Percentiles rank a stretch among this genome's conserved stretches.
Evolutionary conservation across 2,329 filamentous ascomycete genomes (phyloP).

Genomic region (Ophiostoma piceae): DNA sequence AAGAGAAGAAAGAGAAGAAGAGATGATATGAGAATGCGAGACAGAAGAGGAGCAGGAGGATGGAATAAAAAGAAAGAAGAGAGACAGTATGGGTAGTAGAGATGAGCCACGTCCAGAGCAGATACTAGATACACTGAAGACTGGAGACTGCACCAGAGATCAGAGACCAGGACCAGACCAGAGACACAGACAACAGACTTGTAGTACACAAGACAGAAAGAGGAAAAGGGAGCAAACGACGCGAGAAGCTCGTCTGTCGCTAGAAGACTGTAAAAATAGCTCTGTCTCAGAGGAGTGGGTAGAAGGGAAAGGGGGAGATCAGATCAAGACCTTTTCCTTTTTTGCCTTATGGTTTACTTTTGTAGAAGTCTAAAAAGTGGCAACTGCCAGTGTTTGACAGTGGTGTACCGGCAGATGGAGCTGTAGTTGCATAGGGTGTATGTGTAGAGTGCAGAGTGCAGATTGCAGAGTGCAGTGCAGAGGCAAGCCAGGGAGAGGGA

Average conservation of each 20-base stretch:
- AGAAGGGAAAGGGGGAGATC: slow-evolving; percentile 15
- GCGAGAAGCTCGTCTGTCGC: slow-evolving; percentile 12
- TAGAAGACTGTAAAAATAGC: slow-evolving; percentile 18
- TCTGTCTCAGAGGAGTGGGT: slow-evolving; percentile 18
- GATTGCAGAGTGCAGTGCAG: background rate
- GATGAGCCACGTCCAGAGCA: background rate
- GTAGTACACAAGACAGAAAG: slow-evolving; percentile 10
- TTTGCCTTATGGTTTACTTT: slow-evolving; percentile 2
- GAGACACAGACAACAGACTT: slow-evolving; percentile 1
- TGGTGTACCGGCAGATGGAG: slow-evolving; percentile 1
- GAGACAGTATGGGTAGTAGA: background rate
- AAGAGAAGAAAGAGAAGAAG: background rate
- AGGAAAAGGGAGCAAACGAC: slow-evolving; percentile 14
- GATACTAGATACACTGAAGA: background rate
- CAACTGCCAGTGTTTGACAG: slow-evolving; percentile 8
- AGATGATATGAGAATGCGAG: background rate
- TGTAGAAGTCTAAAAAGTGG: slow-evolving; percentile 23
- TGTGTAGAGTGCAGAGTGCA: background rate
- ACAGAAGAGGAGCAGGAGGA: slow-evolving; percentile 8
- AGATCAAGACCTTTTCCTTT: slow-evolving; percentile 14
- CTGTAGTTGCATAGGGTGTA: slow-evolving; percentile 10
- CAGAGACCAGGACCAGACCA: background rate
- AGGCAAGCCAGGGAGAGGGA: background rate
- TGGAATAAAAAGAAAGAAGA: slow-evolving; percentile 19
- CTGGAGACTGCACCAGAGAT: background rate